phyloP scores from a whole-genome alignment of 495 filamentous ascomycete species.

The Rhypophila decipiens region DNA sequence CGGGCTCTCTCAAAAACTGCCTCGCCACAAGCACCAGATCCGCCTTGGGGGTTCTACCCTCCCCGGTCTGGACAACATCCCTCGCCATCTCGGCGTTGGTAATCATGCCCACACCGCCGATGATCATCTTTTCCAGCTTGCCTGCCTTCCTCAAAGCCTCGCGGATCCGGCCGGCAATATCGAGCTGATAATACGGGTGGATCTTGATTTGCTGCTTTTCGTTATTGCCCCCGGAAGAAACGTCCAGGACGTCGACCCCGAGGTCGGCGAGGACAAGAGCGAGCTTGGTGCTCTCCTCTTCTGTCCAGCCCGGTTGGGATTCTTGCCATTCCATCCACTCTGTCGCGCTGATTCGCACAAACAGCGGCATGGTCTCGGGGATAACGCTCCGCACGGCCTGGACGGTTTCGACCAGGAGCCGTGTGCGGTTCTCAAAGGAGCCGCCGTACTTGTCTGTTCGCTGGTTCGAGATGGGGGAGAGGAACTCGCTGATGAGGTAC shows the following conservation, averaged over 20 bases:
- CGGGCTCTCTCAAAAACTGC: slow-evolving; percentile 61
- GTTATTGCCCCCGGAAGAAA: slow-evolving; percentile 64
- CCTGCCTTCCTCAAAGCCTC: slow-evolving; percentile 49
- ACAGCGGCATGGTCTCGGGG: slow-evolving; percentile 55
- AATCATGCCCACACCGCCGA: slow-evolving; percentile 72
- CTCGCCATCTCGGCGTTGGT: slow-evolving; percentile 56
- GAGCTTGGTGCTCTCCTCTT: slow-evolving; percentile 55
- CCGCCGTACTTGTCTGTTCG: slow-evolving; percentile 54
- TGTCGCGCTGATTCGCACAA: slow-evolving; percentile 62
- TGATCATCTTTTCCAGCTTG: slow-evolving; percentile 38
- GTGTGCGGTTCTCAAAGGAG: slow-evolving; percentile 51
- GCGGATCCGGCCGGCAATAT: slow-evolving; percentile 55
- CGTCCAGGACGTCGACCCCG: slow-evolving; percentile 71
- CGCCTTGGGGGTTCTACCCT: slow-evolving; percentile 43
- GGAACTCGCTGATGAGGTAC: slow-evolving; percentile 58
- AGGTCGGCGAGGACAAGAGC: slow-evolving; percentile 57
- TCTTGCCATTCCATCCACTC: slow-evolving; percentile 63
- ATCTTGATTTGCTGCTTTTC: slow-evolving; percentile 53
- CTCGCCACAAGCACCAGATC: slow-evolving; percentile 60
- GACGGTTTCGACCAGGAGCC: slow-evolving; percentile 42
- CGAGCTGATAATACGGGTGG: slow-evolving; percentile 54
- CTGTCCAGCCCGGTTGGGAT: slow-evolving; percentile 62
- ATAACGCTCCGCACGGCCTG: slow-evolving; percentile 44
- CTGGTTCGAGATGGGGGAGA: slow-evolving; percentile 55
- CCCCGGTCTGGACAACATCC: slow-evolving; percentile 44